Conservation (phyloP, 2,329 filamentous ascomycete genomes). For the Talaromyces sp. region DNA sequence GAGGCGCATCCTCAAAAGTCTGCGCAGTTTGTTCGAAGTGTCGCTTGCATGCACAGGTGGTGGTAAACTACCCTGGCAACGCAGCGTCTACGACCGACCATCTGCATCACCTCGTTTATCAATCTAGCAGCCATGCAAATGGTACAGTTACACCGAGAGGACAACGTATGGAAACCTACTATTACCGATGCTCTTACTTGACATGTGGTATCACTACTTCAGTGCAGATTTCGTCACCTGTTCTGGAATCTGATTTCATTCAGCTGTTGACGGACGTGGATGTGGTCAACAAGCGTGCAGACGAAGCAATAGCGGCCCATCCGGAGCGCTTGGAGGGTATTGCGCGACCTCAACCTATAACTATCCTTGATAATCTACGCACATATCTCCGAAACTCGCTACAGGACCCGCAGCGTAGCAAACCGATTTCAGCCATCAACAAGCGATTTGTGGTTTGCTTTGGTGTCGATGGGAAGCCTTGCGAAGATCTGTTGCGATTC, state of each 20-base stretch:
- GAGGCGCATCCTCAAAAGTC: conserved; percentile 53
- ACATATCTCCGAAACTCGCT: conserved; percentile 60
- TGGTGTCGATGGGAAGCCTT: conserved; percentile 53
- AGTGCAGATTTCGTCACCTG: conserved; percentile 52
- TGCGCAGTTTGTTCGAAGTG: conserved; percentile 61
- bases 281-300: conserved; percentile 51
- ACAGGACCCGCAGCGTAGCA: conserved; percentile 48
- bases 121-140: conserved; percentile 32
- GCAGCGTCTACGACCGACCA: conserved; percentile 43
- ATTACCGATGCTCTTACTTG: conserved; percentile 58
- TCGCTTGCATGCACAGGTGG: conserved; percentile 59
- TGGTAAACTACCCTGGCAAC: conserved; percentile 50
- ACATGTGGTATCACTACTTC: conserved; percentile 53
- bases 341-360: conserved; percentile 49
- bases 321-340: conserved; percentile 54
- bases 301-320: conserved; percentile 49
- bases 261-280: conserved; percentile 53
- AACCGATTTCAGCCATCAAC: conserved; percentile 57
- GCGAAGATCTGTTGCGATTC: conserved; percentile 54
- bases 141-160: conserved; percentile 28
- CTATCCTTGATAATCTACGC: conserved; percentile 55
- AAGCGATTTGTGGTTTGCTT: conserved; percentile 63
- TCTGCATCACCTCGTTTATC: conserved; percentile 59
- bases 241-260: conserved; percentile 49
- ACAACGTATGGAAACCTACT: conserved; percentile 43